phyloP scores from a whole-genome alignment of 2,329 filamentous ascomycete species.

The Pseudofabraea citricarpa region DNA sequence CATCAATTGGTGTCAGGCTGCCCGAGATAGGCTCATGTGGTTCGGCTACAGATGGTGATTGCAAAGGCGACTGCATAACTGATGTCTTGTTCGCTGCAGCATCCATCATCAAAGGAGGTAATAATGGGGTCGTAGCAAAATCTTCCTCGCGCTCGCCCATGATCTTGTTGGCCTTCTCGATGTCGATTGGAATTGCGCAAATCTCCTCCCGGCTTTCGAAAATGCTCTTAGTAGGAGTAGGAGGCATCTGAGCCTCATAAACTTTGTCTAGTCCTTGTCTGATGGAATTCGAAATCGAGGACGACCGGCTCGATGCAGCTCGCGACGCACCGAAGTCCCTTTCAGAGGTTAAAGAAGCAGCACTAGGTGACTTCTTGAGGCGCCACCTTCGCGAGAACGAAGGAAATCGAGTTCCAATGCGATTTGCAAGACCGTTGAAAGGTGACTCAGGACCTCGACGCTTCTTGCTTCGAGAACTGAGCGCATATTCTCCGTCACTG shows the following conservation, averaged over 20 bases:
- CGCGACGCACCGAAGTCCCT: slow-evolving; percentile 38
- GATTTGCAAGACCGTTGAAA: slow-evolving; percentile 56
- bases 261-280: slow-evolving; percentile 39
- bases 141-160: slow-evolving; percentile 50
- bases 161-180: slow-evolving; percentile 45
- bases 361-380: slow-evolving; percentile 38
- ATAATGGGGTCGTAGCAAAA: slow-evolving; percentile 74
- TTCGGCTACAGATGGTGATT: slow-evolving; percentile 77
- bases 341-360: slow-evolving; percentile 17
- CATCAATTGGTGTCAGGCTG: slow-evolving; percentile 39
- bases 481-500: slow-evolving; percentile 55
- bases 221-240: slow-evolving; percentile 59
- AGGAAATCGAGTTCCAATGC: slow-evolving; percentile 56
- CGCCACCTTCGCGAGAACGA: slow-evolving; percentile 50
- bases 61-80: slow-evolving; percentile 71
- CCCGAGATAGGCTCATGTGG: slow-evolving; percentile 30
- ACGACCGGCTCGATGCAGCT: slow-evolving; percentile 70
- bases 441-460: slow-evolving; percentile 54
- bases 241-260: slow-evolving; percentile 48
- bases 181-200: slow-evolving; percentile 44
- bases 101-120: slow-evolving; percentile 72
- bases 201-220: slow-evolving; percentile 51
- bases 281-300: slow-evolving; percentile 64
- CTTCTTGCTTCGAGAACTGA: slow-evolving; percentile 48
- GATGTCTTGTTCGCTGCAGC: slow-evolving; percentile 42